Conservation (phyloP, 257 asterid species). For the Solanum pinnatisectum region DNA sequence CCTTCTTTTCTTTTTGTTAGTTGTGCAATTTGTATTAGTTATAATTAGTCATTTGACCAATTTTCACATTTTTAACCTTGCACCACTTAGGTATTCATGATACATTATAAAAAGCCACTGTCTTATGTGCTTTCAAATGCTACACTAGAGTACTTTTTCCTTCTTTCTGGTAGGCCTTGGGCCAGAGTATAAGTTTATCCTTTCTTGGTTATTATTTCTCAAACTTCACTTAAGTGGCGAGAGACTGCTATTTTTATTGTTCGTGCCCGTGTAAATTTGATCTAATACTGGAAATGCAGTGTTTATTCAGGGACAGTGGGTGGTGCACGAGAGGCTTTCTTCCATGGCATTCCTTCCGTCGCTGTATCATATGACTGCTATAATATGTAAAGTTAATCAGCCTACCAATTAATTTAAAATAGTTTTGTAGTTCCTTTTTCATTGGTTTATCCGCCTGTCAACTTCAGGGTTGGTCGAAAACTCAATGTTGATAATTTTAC, state of each 20-base stretch:
- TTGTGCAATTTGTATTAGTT: neutral
- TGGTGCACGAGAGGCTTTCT: conserved; percentile 92
- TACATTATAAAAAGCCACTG: neutral
- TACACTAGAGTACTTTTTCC: neutral
- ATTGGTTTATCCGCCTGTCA: neutral
- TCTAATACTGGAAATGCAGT: conserved; percentile 27
- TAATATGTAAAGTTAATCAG: neutral
- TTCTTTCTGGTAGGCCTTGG: neutral
- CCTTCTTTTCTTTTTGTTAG: neutral
- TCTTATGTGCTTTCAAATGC: neutral
- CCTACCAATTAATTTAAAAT: neutral
- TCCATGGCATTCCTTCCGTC: conserved; percentile 59
- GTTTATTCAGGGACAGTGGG: conserved; percentile 90
- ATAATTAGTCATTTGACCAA: neutral
- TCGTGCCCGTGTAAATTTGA: neutral
- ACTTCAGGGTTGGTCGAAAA: conserved; percentile 47
- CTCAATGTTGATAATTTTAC: conserved; percentile 4
- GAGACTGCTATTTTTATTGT: neutral
- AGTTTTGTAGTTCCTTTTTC: neutral
- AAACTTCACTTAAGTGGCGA: neutral
- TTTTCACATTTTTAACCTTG: neutral
- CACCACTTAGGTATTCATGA: neutral
- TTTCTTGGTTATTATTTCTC: neutral
- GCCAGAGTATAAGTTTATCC: neutral
- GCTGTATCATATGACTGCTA: conserved; percentile 85